Percentiles rank a stretch among this genome's conserved stretches.
These are phyloP conservation scores for Kwoniella europaea DNA, from an alignment of 768 basidiomycete genomes.

Conservation along the genomic window DNA sequence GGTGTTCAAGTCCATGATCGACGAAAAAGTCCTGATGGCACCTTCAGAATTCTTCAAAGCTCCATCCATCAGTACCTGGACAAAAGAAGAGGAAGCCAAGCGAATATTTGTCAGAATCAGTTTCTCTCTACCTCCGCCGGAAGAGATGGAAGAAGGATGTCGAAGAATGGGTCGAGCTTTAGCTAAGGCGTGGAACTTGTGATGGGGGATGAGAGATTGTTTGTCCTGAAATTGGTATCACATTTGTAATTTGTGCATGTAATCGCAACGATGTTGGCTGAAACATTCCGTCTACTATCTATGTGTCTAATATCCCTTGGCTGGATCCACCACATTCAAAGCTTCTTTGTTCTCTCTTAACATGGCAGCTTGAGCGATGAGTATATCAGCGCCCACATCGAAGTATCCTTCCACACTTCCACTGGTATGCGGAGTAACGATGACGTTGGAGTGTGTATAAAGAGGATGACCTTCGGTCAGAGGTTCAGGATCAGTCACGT, in stretches of 20 bases:
- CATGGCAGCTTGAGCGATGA: constrained; percentile 47
- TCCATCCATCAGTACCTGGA: constrained; percentile 14
- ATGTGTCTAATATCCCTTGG: constrained; percentile 47
- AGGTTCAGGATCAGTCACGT: constrained; percentile 58
- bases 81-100: constrained; percentile 33
- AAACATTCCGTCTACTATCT: too few relatives aligned
- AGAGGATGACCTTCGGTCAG: constrained; percentile 38
- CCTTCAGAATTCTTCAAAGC: constrained; percentile 31
- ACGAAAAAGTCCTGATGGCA: constrained; percentile 24
- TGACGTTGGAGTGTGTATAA: constrained; percentile 30
- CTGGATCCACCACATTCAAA: constrained; percentile 45
- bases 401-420: constrained; percentile 53
- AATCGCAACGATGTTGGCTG: too few relatives aligned
- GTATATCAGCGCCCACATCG: constrained; percentile 49
- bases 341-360: constrained; percentile 28
- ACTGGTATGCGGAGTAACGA: constrained; percentile 57
- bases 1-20: constrained; percentile 27
- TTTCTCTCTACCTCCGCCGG: constrained; percentile 16
- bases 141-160: constrained; percentile 33
- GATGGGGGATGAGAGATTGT: neutral
- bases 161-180: constrained; percentile 27
- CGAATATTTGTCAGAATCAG: constrained; percentile 27
- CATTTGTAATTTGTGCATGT: neutral
- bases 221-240: neutral
- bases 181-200: constrained; percentile 16